phyloP scores from a whole-genome alignment of 2,329 filamentous ascomycete genomes.

The Ophiobolus disseminans region DNA sequence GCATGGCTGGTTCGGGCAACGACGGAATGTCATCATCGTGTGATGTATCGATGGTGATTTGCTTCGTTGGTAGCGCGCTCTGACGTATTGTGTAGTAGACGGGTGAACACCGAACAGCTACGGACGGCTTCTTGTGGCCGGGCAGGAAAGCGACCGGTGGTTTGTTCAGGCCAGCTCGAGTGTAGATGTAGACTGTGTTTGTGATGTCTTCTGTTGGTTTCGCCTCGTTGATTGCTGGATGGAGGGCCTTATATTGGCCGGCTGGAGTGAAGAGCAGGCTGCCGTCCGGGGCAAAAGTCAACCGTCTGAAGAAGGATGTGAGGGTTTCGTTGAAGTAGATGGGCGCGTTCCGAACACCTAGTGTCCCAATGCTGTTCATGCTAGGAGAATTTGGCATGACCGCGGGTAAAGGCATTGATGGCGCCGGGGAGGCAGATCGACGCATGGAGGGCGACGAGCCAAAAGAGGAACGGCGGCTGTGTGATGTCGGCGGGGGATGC shows the following conservation, averaged over 20 bases:
- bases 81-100: constrained; percentile 83
- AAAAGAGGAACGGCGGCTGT: constrained; percentile 94
- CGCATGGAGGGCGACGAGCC: constrained; percentile 77
- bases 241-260: constrained; percentile 88
- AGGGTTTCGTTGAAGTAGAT: constrained; percentile 97
- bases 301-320: constrained; percentile 92
- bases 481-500: constrained; percentile 92
- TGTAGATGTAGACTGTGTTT: constrained; percentile 99
- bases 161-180: constrained; percentile 93
- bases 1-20: constrained; percentile 79
- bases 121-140: constrained; percentile 96
- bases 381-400: constrained; percentile 96
- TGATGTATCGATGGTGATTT: constrained; percentile 94
- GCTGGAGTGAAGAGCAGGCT: constrained; percentile 93
- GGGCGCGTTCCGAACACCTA: constrained; percentile 75
- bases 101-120: constrained; percentile 93
- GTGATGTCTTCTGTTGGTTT: constrained; percentile 85
- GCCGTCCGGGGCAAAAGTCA: constrained; percentile 95
- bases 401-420: constrained; percentile 90
- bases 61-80: constrained; percentile 70
- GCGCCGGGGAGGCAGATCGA: constrained; percentile 89
- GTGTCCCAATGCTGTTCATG: constrained; percentile 60
- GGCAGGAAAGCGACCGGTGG: constrained; percentile 93
- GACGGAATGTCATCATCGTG: constrained; percentile 82
- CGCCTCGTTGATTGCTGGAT: constrained; percentile 69